Base-by-base conservation (phyloP, 257 asterid genomes). In the Asclepias syriaca region DNA sequence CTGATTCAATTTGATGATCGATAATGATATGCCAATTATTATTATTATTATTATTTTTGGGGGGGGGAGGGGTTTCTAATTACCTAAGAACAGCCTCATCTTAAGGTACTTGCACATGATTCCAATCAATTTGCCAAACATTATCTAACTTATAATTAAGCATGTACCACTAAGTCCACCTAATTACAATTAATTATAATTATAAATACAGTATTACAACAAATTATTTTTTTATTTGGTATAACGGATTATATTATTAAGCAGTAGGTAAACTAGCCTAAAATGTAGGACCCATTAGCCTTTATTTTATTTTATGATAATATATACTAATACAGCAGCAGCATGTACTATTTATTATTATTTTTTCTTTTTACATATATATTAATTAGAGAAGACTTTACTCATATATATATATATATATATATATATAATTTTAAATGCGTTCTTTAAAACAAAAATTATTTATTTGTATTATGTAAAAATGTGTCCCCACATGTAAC, bases 61-160 rank as follows among this genome's bases (percentile, higher is more conserved):
- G 48, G 63, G 0, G 0, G 27, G 27, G 0, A 24, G 27, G 27
- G 48, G 76, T 51, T 55, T 57, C 51, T 54, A 50, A 43, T 72
- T 49, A 75, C 68, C 72, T 65, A 68, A 59, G 74, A 65, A 71
- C 67, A 51, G 60, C 69, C 77, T 69, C 34, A 5, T 48, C 37
- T n/a, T 7, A 39, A 71, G 85, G 80, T 76, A 10, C 71, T 65
- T 78, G 83, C 85, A 82, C 87, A 78, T 81, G 83, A 78, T 80
- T 70, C 39, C 70, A 29, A 59, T 70, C 72, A 65, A 76, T 48
- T 64, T 71, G 63, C 68, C 73, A 58, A 57, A 14, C 63, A 73
- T 61, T 69, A 75, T 66, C 55, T 63, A 34, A 43, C 48, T 43
- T 8, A 7, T 43, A 43, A 74, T 72, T 68, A 71, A 71, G 60